Evolutionary conservation across 2,329 filamentous ascomycete species (phyloP).

Genomic region (Tolypocladium tundrense): DNA sequence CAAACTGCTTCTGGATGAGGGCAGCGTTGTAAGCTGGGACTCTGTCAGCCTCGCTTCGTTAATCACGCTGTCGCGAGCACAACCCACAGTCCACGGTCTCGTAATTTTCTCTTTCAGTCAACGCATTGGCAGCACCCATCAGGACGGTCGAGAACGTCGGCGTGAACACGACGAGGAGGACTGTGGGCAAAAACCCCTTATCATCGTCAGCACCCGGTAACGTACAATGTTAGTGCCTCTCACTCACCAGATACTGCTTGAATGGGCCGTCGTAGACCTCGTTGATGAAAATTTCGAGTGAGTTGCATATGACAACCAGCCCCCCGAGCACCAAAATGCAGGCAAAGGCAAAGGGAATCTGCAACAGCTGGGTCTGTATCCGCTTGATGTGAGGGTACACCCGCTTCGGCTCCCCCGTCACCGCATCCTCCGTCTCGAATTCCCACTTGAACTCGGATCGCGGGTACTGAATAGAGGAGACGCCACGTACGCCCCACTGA

Average conservation of each 20-base stretch:
- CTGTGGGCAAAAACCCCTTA: conserved; percentile 81
- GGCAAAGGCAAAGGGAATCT: conserved; percentile 73
- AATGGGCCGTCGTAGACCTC: conserved; percentile 87
- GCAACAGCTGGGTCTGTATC: conserved; percentile 64
- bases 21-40: conserved; percentile 62
- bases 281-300: conserved; percentile 89
- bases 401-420: conserved; percentile 70
- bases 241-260: conserved; percentile 67
- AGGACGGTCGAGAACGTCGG: conserved; percentile 70
- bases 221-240: not conserved
- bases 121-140: conserved; percentile 61
- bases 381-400: conserved; percentile 70
- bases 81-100: conserved; percentile 61
- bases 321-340: conserved; percentile 65
- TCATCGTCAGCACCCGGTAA: conserved; percentile 6
- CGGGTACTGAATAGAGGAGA: conserved; percentile 70
- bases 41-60: conserved; percentile 3
- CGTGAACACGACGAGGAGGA: conserved; percentile 72
- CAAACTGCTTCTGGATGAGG: conserved; percentile 85
- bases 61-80: not conserved
- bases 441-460: conserved; percentile 73
- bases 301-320: conserved; percentile 79
- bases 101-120: conserved; percentile 87
- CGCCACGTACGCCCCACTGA: conserved; percentile 79
- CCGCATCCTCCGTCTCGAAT: conserved; percentile 62